Base-by-base conservation (phyloP, 495 filamentous ascomycete species). In the Coniosporium apollinis region DNA sequence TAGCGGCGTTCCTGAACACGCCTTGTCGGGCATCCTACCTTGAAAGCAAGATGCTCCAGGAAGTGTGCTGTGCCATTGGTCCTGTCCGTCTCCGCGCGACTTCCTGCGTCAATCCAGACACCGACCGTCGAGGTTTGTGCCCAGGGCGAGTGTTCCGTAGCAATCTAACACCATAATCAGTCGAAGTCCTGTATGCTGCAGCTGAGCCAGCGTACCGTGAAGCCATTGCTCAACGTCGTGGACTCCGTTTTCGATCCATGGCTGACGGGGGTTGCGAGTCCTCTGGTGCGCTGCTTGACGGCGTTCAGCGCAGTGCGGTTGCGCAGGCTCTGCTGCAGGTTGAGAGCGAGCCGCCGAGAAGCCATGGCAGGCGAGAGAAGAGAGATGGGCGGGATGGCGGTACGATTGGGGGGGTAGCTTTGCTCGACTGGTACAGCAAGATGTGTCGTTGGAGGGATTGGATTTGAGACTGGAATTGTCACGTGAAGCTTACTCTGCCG, bases 61-160 rank as follows among this genome's bases (percentile, higher is more conserved):
- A 96, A 99, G 68, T 99, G 89, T 42, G 89, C 89, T 42, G 91
- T 96, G 64, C 89, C 89, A 69, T 94, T 96, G 51, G 85, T 93
- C 73, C 79, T 82, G 65, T 89, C 82, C 48, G 89, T 99, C 72
- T 99, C 89, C 59, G 89, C 85, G 58, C 89, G 72, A 61, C 82
- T 91, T 60, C 89, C 89, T 69, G 89, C 86, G 67, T 99, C 91
- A 58, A 99, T 96, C 81, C 91, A 99, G 30, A 99, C 82, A 52
- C 89, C 89, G 49, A 96, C 91, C 31, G 89, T 99, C 47, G 83
- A 91, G 38, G 89, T 99, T 68, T 96, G 87, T 44, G 89, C 86
- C 70, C 84, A 96, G 50, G 89, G 89, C 33, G 89, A 94, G 65
- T 94, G 80, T 54, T 97, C 89, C 50, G 89, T 91, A 41, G 89